These are phyloP conservation scores for Silybum marianum DNA, from an alignment of 129 eudicot species.

Conservation along the genomic window DNA sequence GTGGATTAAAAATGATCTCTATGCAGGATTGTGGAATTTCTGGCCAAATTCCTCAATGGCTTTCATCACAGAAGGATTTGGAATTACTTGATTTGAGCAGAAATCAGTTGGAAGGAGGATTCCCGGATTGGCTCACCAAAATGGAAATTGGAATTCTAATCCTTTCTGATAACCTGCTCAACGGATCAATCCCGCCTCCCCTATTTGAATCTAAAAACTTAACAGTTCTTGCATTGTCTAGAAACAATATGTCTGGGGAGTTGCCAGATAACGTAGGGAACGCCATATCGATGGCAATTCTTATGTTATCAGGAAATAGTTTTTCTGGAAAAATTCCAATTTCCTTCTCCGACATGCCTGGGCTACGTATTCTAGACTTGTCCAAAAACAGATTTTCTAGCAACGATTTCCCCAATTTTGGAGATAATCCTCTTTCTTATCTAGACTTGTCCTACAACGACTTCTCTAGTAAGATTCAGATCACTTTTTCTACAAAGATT, in stretches of 20 bases:
- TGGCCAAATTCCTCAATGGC: constrained; percentile 14
- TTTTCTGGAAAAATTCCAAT: constrained; percentile 45
- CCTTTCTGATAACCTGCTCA: constrained; percentile 38
- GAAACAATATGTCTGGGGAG: constrained; percentile 40
- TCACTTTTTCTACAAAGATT: constrained; percentile 23
- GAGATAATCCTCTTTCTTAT: constrained; percentile 20
- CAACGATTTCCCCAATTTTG: constrained; percentile 34
- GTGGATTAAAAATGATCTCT: constrained; percentile 24
- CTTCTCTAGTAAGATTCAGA: constrained; percentile 37
- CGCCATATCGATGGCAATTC: constrained; percentile 25
- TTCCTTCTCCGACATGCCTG: constrained; percentile 37
- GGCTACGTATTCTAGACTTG: constrained; percentile 38
- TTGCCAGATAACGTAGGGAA: constrained; percentile 51
- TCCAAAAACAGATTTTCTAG: constrained; percentile 46
- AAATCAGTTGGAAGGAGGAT: constrained; percentile 34
- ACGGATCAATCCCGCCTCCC: constrained; percentile 36
- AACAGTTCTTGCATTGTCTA: constrained; percentile 33
- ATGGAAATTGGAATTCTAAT: constrained; percentile 25
- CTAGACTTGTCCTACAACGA: constrained; percentile 46
- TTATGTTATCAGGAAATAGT: constrained; percentile 41
- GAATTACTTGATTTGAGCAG: constrained; percentile 29
- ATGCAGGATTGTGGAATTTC: constrained; percentile 25
- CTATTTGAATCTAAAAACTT: constrained; percentile 35
- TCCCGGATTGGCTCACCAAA: constrained; percentile 24
- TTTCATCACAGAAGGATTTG: constrained; percentile 17